Base-by-base conservation (phyloP, 805 yeast species). In the Nakazawaea siamensis region DNA sequence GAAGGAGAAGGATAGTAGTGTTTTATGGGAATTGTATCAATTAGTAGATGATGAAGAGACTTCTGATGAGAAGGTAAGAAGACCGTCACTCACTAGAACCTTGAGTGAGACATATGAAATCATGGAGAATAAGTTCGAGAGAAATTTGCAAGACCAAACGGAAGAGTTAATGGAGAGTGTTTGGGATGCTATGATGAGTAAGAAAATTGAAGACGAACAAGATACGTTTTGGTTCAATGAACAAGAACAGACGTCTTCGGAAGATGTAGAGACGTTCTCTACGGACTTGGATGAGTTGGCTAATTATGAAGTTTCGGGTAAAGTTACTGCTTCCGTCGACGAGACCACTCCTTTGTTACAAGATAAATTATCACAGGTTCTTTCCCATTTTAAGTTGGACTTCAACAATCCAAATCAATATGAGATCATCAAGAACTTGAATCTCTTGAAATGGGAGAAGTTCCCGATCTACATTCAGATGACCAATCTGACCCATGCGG, bases 401-500 rank as follows among this genome's bases (percentile, higher is more conserved):
- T 51, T 76, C 30, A 54, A 61, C 5, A 40, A 47, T 8, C 42
- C 50, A 21, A 20, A 34, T 4, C 88, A 83, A 49, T 46, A 56
- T 34, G 58, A 52, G 11, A 80, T 82, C 27, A 65, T 81, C 21
- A 56, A 56, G 19, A 64, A 67, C 34, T 64, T 85, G 50, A 84
- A 84, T 52, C 44, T 54, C 3, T 51, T 83, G 4, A 48, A 58
- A 2, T 86, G 94, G 94, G 53, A 60, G 28, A 85, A 83, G 50
- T 79, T 56, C 45, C 88, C 92, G 0, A 66, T 85, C 18, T 68
- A 78, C 40, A 80, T 85, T 39, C 66, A 78, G 25, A 60, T 69
- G 20, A 77, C 90, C 5, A 66, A 66, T 32, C 70, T 76, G 29
- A 71, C 94, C 1, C 95, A 85, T 49, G 85, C 94, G 1, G 94